Evolutionary conservation across 2,329 filamentous ascomycete species (phyloP).

Genomic region (Monilinia polystroma): DNA sequence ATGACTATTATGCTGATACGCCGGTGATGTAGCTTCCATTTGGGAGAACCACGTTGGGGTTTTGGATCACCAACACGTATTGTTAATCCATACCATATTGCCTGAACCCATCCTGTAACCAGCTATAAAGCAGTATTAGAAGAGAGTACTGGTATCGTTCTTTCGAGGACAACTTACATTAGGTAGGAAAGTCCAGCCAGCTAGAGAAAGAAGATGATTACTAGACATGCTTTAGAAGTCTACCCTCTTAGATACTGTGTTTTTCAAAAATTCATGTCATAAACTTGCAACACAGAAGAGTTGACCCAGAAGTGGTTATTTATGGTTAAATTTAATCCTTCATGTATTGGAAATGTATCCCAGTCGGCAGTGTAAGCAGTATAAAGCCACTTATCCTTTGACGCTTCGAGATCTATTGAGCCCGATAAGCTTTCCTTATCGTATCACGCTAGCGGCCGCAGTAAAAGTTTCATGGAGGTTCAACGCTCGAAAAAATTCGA

Average conservation of each 20-base stretch:
- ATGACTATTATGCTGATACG: conserved; percentile 83
- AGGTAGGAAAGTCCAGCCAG: conserved; percentile 62
- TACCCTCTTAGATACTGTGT: conserved; percentile 1
- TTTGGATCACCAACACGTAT: conserved; percentile 87
- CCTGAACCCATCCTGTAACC: conserved; percentile 73
- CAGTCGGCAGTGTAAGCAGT: conserved; percentile 12
- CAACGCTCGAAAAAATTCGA: conserved; percentile 15
- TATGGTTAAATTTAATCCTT: background rate
- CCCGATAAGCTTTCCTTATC: conserved; percentile 4
- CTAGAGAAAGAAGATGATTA: conserved; percentile 49
- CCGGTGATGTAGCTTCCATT: conserved; percentile 71
- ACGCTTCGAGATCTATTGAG: background rate
- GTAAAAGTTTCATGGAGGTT: conserved; percentile 19
- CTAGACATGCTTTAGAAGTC: conserved; percentile 29
- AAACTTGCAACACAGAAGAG: background rate
- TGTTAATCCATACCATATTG: conserved; percentile 80
- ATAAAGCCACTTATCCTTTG: conserved; percentile 20
- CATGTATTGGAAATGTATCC: conserved; percentile 15
- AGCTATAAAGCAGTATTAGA: conserved; percentile 54
- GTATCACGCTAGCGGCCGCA: conserved; percentile 23
- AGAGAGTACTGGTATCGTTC: background rate
- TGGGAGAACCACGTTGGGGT: conserved; percentile 66
- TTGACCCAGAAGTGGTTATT: conserved; percentile 1
- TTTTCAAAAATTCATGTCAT: background rate
- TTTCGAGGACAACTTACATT: conserved; percentile 46